Percentiles rank a stretch among this genome's conserved stretches.
Evolutionary conservation across 1,139 yeast species (phyloP).

Genomic region (Diutina sp.): DNA sequence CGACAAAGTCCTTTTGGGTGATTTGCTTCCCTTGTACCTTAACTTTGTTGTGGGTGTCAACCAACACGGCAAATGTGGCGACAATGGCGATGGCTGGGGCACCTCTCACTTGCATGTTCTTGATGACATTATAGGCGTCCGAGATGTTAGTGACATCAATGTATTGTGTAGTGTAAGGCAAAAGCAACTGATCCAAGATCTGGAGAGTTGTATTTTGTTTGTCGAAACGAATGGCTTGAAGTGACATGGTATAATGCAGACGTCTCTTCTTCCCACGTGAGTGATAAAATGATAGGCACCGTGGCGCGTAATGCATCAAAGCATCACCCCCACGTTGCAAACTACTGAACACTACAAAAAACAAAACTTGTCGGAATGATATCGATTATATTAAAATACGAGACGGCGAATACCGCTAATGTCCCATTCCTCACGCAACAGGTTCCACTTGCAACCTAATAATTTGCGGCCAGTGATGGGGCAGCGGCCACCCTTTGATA

Average conservation of each 20-base stretch:
- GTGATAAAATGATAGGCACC: neutral
- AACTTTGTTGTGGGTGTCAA: conserved; percentile 35
- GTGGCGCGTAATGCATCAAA: neutral
- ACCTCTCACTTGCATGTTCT: conserved; percentile 89
- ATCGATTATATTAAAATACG: conserved; percentile 15
- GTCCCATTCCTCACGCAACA: conserved; percentile 50
- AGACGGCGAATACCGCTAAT: conserved; percentile 64
- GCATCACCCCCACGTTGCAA: neutral
- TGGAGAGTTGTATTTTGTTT: conserved; percentile 30
- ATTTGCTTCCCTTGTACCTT: conserved; percentile 5
- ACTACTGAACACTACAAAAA: neutral
- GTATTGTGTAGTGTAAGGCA: conserved; percentile 72
- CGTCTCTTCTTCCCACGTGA: neutral
- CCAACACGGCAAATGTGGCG: conserved; percentile 74
- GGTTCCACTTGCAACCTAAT: conserved; percentile 59
- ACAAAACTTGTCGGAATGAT: neutral
- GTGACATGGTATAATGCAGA: neutral
- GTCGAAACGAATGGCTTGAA: conserved; percentile 47
- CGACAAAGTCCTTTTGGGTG: conserved; percentile 17
- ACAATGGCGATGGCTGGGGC: conserved; percentile 98
- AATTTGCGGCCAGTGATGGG: conserved; percentile 72
- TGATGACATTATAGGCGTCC: conserved; percentile 75
- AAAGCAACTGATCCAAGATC: conserved; percentile 67
- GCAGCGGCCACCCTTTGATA: conserved; percentile 55
- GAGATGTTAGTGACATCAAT: conserved; percentile 43